Evolutionary conservation across 495 filamentous ascomycete species (phyloP), one percentile per base, ranked within the genome.

Genomic region (Amphirosellinia nigrospora): DNA sequence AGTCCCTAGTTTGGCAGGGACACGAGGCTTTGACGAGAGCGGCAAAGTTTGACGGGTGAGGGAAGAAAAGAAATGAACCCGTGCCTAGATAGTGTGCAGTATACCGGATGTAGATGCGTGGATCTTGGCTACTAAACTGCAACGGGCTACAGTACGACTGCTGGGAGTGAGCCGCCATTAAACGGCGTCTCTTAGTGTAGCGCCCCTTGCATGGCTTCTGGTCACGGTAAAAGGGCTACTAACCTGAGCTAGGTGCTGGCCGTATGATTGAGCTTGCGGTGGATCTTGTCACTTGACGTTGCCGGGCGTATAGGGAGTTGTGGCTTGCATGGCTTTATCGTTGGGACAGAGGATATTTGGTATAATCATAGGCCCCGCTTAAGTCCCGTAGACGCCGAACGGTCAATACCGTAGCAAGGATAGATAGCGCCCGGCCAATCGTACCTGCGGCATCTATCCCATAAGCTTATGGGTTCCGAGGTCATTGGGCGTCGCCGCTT

Each of bases 301-400:
- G 36, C 58, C n/a, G 16, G 21, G 56, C 58, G 36, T 39, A 3
- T 26, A n/a, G n/a, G n/a, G n/a, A n/a, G n/a, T 13, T 60, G 56
- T 41, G 58, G 58, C 58, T 60, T 41, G 34, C 34, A 61, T 39
- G 36, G 34, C 11, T 61, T 19, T 61, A 8, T 41, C 36, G 28
- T 61, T 36, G 58, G 58, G 58, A 10, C 21, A 41, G 58, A 38
- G 36, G 28, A 39, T 53, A 21, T n/a, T 34, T 34, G 32, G 53
- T 58, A 30, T 16, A 21, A n/a, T n/a, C 36, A 7, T n/a, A 34
- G 19, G 53, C 16, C 53, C 53, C 30, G 32, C 53, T 36, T 10
- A 30, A 58, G 6, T 34, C 55, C 55, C n/a, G 55, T 61, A 15
- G 21, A 61, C 21, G 21, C 58, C 58, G 58, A 61, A 41, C 55